phyloP scores from a whole-genome alignment of 129 eudicot species.

The Flaveria robusta region DNA sequence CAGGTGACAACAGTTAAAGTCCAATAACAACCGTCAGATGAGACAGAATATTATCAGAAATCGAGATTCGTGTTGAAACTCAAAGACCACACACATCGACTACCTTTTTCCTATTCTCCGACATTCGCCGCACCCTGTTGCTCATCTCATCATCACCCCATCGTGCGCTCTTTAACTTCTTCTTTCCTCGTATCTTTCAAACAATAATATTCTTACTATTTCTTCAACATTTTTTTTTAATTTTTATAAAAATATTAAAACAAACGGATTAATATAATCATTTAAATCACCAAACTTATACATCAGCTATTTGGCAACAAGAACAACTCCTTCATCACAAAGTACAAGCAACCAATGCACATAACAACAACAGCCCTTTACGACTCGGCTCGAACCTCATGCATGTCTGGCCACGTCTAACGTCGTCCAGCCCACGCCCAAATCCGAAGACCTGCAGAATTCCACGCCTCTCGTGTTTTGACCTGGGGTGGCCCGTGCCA shows the following conservation, averaged over 20 bases:
- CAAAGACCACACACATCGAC: conserved; percentile 6
- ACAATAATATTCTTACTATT: background rate
- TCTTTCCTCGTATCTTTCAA: conserved; percentile 3
- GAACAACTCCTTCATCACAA: background rate
- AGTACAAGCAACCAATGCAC: too few species aligned
- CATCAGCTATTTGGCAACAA: background rate
- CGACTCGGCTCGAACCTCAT: too few species aligned
- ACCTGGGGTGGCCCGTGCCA: too few species aligned
- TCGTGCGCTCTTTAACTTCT: conserved; percentile 22
- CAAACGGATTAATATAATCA: background rate
- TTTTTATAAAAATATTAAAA: too few species aligned
- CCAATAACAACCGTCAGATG: conserved; percentile 20
- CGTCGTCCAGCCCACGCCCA: too few species aligned
- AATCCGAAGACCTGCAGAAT: too few species aligned
- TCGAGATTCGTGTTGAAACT: conserved; percentile 22
- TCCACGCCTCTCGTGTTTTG: too few species aligned
- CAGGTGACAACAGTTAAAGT: background rate
- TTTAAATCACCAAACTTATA: background rate
- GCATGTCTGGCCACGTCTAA: too few species aligned
- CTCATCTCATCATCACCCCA: conserved; percentile 26
- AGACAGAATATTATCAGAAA: background rate
- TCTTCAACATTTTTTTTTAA: background rate
- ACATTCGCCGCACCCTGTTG: conserved; percentile 29
- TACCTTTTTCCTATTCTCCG: conserved; percentile 30
- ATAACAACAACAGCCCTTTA: too few species aligned